Evolutionary conservation across 2,329 filamentous ascomycete genomes (phyloP).

Genomic region (Trichoderma pleuroti): DNA sequence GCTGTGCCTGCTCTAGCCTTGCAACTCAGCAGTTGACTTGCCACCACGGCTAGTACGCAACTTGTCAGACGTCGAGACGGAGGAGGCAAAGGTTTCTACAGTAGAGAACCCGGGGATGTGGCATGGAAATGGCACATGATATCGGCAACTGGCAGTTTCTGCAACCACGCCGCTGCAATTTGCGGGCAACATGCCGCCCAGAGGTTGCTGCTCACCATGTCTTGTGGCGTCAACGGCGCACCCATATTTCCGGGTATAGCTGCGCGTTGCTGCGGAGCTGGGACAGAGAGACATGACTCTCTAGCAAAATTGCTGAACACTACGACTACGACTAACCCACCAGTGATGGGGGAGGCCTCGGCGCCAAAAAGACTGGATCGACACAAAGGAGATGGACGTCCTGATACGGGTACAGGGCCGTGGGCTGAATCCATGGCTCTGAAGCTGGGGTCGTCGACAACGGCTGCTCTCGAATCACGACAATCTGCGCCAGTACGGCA

Average conservation of each 20-base stretch:
- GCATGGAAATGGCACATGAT: constrained; percentile 7
- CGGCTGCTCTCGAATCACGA: not conserved
- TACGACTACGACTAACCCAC: constrained; percentile 1
- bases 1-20: not conserved
- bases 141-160: constrained; percentile 9
- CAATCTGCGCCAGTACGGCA: not conserved
- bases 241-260: not conserved
- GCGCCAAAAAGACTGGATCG: not conserved
- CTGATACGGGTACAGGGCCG: not conserved
- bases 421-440: not conserved
- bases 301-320: constrained; percentile 1
- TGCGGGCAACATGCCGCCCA: not conserved
- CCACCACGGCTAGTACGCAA: not conserved
- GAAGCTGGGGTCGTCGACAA: not conserved
- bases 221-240: constrained; percentile 18
- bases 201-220: not conserved
- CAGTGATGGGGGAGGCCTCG: not conserved
- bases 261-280: constrained; percentile 6
- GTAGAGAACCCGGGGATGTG: not conserved
- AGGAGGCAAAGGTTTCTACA: not conserved
- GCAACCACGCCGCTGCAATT: not conserved
- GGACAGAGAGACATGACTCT: constrained; percentile 6
- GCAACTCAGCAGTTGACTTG: not conserved
- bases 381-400: not conserved
- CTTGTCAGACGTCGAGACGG: not conserved